Evolutionary conservation across 306 rosid species (phyloP).

Genomic region (Lathyrus sativus): DNA sequence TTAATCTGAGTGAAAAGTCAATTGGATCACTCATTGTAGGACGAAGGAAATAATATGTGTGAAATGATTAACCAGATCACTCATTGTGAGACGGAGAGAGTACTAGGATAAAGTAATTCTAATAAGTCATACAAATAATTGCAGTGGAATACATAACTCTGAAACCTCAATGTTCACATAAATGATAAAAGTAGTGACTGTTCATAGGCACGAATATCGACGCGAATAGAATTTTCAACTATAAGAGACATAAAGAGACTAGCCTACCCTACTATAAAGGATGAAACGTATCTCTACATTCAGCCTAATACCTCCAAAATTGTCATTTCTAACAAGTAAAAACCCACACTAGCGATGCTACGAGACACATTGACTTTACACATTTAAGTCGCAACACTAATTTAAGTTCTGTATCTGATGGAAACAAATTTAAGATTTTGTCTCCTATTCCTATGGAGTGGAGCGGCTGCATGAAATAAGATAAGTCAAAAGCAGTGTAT

Average conservation of each 20-base stretch:
- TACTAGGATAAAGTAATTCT: too few relatives aligned
- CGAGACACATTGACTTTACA: slow-evolving; percentile 56
- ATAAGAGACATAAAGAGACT: slow-evolving; percentile 21
- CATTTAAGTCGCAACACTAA: slow-evolving; percentile 30
- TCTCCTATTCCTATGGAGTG: slow-evolving; percentile 15
- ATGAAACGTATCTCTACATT: slow-evolving; percentile 38
- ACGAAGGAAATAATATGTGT: too few relatives aligned
- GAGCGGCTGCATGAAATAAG: too few relatives aligned
- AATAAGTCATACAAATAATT: too few relatives aligned
- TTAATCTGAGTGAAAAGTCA: too few relatives aligned
- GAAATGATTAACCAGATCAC: too few relatives aligned
- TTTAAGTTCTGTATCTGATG: slow-evolving; percentile 33
- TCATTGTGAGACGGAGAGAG: too few relatives aligned
- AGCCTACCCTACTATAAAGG: slow-evolving; percentile 41
- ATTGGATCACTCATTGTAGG: too few relatives aligned
- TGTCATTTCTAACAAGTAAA: slow-evolving; percentile 65
- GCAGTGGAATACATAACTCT: neutral
- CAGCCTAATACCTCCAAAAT: slow-evolving; percentile 50
- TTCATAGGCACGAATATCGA: slow-evolving; percentile 1
- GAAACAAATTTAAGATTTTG: slow-evolving; percentile 45
- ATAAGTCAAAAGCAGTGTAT: too few relatives aligned
- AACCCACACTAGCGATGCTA: slow-evolving; percentile 44
- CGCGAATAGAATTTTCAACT: slow-evolving; percentile 1
- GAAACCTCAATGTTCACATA: neutral
- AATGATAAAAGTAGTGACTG: neutral